Evolutionary conservation across 1,284 basidiomycete genomes (phyloP).

Genomic region (Volvariella volvacea): DNA sequence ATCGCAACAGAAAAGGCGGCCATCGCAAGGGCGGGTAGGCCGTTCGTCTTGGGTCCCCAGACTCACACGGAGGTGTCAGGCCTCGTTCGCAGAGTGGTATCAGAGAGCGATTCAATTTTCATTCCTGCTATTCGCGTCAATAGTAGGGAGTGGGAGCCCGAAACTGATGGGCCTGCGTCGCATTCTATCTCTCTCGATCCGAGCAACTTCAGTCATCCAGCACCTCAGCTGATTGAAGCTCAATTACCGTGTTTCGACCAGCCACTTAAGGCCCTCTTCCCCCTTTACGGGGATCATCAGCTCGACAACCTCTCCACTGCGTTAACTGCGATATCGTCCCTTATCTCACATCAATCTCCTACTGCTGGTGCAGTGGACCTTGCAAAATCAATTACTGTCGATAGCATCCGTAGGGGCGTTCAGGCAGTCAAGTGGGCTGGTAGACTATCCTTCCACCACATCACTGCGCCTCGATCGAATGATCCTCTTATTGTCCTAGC

Average conservation of each 20-base stretch:
- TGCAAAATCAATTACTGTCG: constrained; percentile 2
- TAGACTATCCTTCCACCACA: constrained; percentile 65
- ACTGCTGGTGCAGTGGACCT: constrained; percentile 30
- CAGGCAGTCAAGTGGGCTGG: constrained; percentile 70
- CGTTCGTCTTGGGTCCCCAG: constrained; percentile 76
- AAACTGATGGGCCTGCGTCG: constrained; percentile 25
- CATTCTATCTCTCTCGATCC: constrained; percentile 24
- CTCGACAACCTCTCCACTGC: constrained; percentile 75
- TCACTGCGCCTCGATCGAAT: constrained; percentile 11
- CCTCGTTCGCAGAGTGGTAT: constrained; percentile 29
- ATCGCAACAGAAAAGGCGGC: constrained; percentile 85
- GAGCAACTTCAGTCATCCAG: constrained; percentile 28
- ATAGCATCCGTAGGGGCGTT: constrained; percentile 55
- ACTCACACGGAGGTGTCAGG: constrained; percentile 43
- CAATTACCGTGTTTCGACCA: constrained; percentile 32
- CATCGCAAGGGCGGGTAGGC: constrained; percentile 65
- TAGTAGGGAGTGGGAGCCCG: constrained; percentile 27
- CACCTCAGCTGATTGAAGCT: constrained; percentile 37
- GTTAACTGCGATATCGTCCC: constrained; percentile 53
- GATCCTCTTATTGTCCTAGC: constrained; percentile 49
- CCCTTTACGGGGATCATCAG: constrained; percentile 80
- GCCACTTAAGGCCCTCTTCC: constrained; percentile 37
- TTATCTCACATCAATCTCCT: constrained; percentile 42
- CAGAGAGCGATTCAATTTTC: constrained; percentile 34
- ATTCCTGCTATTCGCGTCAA: constrained; percentile 23